Evolutionary conservation across 2,329 filamentous ascomycete genomes (phyloP), one percentile per base, ranked within the genome.

Genomic region (Helminthosporium solani): DNA sequence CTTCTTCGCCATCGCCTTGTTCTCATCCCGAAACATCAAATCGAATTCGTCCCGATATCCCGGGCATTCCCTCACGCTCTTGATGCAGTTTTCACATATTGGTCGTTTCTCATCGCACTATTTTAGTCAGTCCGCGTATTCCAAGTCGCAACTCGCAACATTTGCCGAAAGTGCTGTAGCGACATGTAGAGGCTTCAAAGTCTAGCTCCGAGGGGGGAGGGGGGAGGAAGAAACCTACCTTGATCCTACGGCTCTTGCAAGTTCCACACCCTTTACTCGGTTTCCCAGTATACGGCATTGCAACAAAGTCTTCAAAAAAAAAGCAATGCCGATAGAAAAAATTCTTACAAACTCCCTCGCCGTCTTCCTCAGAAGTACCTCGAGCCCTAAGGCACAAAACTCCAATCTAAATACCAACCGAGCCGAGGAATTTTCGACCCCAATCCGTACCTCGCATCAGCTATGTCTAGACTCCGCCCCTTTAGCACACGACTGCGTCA

Each of bases 161-260:
- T 7, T 20, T 5, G 15, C 12, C n/a, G 20, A n/a, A 25, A 8
- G 21, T 6, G 8, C 20, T 9, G 14, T 7, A 38, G 27, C n/a
- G n/a, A n/a, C n/a, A n/a, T n/a, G n/a, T n/a, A n/a, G n/a, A n/a
- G n/a, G n/a, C n/a, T n/a, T n/a, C n/a, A n/a, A n/a, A n/a, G n/a
- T n/a, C n/a, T n/a, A n/a, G n/a, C n/a, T n/a, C n/a, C n/a, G n/a
- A n/a, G n/a, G n/a, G n/a, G n/a, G n/a, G n/a, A n/a, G n/a, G n/a
- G n/a, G n/a, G n/a, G n/a, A n/a, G n/a, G n/a, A n/a, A n/a, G n/a
- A 33, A 21, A 25, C 75, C 52, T 75, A 86, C 86, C 79, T 88
- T 88, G 64, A 89, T 88, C 57, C 85, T 78, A 54, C 86, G 78
- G 28, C 79, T 85, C 64, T 85, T 80, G 66, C 86, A 89, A 80